Evolutionary conservation across 495 filamentous ascomycete species (phyloP).

Genomic region (Penicillium turbatum): DNA sequence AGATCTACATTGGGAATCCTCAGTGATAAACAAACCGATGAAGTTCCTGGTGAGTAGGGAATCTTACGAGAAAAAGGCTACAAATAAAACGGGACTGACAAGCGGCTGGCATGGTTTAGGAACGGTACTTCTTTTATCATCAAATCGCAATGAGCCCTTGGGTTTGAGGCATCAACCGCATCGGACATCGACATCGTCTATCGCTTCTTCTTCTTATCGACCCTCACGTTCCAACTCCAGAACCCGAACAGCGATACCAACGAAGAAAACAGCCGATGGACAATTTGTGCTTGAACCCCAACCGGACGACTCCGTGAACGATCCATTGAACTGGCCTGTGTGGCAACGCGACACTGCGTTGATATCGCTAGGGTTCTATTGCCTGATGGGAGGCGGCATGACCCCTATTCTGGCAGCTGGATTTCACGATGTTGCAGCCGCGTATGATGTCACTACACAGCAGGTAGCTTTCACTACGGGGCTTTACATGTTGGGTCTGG

Average conservation of each 20-base stretch:
- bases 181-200: constrained; percentile 70
- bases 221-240: constrained; percentile 34
- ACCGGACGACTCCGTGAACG: constrained; percentile 84
- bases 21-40: constrained; percentile 76
- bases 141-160: constrained; percentile 74
- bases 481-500: constrained; percentile 92
- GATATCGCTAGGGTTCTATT: constrained; percentile 83
- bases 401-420: constrained; percentile 88
- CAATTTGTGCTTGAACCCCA: constrained; percentile 87
- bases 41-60: constrained; percentile 74
- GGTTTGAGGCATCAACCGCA: constrained; percentile 72
- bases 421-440: constrained; percentile 72
- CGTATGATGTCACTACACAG: constrained; percentile 66
- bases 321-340: constrained; percentile 87
- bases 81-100: constrained; percentile 5
- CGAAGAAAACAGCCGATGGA: constrained; percentile 77
- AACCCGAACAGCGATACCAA: constrained; percentile 29
- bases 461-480: constrained; percentile 86
- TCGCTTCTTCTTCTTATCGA: constrained; percentile 56
- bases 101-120: constrained; percentile 41
- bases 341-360: constrained; percentile 81
- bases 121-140: constrained; percentile 73
- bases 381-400: constrained; percentile 89
- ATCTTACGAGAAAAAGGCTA: neutral
- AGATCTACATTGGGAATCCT: constrained; percentile 80